A percentile compares a stretch with the other conserved stretches of the same genome.
Evolutionary conservation across 1,284 basidiomycete species (phyloP).

Genomic region (Malassezia obtusa): DNA sequence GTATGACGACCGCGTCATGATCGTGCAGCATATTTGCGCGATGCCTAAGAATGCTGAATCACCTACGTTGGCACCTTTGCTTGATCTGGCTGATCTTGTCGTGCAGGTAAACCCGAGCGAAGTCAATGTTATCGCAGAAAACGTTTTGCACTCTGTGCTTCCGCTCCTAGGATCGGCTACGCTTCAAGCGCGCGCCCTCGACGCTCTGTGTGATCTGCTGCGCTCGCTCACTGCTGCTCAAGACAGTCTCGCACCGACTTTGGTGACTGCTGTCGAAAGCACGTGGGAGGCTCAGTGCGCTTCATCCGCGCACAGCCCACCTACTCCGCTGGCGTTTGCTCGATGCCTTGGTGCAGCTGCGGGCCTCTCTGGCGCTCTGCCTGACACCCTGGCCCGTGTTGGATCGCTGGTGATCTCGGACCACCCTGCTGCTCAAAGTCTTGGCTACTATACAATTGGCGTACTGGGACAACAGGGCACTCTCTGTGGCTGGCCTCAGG

Average conservation of each 20-base stretch:
- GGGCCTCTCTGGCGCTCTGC: constrained; percentile 17
- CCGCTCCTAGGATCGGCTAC: not conserved
- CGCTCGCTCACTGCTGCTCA: not conserved
- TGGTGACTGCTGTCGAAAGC: not conserved
- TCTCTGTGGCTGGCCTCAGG: constrained; percentile 26
- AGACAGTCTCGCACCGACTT: not conserved
- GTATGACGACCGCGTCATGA: constrained; percentile 67
- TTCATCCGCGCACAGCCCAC: not conserved
- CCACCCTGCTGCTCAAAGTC: constrained; percentile 19
- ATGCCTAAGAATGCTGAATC: constrained; percentile 49
- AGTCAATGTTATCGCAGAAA: not conserved
- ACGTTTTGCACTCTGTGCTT: not conserved
- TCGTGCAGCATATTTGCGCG: constrained; percentile 45
- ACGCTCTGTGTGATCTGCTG: constrained; percentile 1
- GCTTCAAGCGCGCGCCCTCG: not conserved
- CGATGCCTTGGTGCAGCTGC: constrained; percentile 35
- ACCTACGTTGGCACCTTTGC: not conserved
- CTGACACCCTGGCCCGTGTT: constrained; percentile 17
- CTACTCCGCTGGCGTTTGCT: constrained; percentile 46
- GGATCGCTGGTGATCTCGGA: not conserved
- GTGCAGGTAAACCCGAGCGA: constrained; percentile 1
- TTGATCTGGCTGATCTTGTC: not conserved
- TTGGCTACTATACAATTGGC: constrained; percentile 29
- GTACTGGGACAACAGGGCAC: constrained; percentile 35
- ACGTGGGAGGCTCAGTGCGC: constrained; percentile 6